These are phyloP conservation scores for Botrytis deweyae DNA, from an alignment of 2,329 filamentous ascomycete genomes.

Conservation along the genomic window DNA sequence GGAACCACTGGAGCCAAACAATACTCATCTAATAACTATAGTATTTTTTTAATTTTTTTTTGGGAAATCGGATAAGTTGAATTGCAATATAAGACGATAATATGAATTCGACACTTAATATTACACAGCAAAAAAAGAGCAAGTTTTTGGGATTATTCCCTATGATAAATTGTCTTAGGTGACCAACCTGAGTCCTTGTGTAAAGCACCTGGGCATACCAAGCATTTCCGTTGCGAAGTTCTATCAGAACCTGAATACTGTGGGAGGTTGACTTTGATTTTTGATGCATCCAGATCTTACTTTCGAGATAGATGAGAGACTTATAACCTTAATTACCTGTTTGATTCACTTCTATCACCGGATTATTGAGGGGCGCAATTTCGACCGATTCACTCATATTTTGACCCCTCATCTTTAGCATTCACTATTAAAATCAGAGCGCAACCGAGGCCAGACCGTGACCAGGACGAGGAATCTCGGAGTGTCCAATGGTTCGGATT, in stretches of 20 bases:
- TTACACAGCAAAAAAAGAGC: no score
- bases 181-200: background rate
- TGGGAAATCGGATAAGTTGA: no score
- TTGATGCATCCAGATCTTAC: background rate
- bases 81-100: no score
- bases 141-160: no score
- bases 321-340: background rate
- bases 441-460: background rate
- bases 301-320: background rate
- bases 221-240: background rate
- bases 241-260: background rate
- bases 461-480: no score
- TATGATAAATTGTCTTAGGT: no score
- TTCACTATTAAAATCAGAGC: background rate
- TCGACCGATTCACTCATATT: background rate
- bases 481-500: no score
- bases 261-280: background rate
- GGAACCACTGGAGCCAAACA: accelerated
- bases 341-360: background rate
- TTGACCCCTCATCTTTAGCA: background rate
- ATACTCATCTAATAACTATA: no score
- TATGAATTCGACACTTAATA: no score
- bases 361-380: background rate
- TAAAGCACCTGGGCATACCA: background rate
- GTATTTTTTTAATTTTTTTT: no score